Base-by-base conservation (phyloP, 345 rosid species). In the Ricinus communis region DNA sequence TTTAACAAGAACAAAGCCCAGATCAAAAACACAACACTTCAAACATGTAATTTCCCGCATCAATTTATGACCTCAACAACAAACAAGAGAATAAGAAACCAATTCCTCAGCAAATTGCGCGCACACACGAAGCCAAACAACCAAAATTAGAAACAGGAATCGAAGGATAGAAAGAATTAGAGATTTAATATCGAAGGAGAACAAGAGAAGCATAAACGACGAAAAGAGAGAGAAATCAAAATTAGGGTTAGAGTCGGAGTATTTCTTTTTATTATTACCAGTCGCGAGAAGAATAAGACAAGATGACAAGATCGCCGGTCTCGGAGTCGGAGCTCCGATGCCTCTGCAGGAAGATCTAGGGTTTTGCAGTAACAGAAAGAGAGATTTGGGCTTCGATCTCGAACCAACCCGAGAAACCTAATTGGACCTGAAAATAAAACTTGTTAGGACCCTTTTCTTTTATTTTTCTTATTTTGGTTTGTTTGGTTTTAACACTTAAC, bases 381-480 rank as follows among this genome's bases (percentile, higher is more conserved):
- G 40, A 47, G 65, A 62, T 3, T 82, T 83, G 92, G 90, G 92
- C 87, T 87, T 85, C 7, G 65, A 19, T 8, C 33, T n/a, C 5
- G 45, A 54, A 54, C 45, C 25, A 50, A 65, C 56, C 59, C 70
- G 31, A 21, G 46, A 52, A 66, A 13, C 30, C 10, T 33, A 51
- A 51, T 66, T 51, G 57, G 57, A 66, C 57, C 43, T 38, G 1
- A 22, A 31, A 16, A 28, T 18, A 21, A 22, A 16, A 33, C 22
- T 3, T 30, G 62, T 31, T 31, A 49, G 57, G 36, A 41, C 21
- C 6, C 38, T 33, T 33, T 33, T 2, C 2, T 33, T 33, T 33
- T 33, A 33, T 33, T 2, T 33, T 33, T 33, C 4, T 2, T 33
- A 2, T 2, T 33, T 6, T 33, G 38, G 38, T 64, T 25, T 10